phyloP scores from a whole-genome alignment of 371 early-diverging fungal genomes.

The Nematocida displodere region DNA sequence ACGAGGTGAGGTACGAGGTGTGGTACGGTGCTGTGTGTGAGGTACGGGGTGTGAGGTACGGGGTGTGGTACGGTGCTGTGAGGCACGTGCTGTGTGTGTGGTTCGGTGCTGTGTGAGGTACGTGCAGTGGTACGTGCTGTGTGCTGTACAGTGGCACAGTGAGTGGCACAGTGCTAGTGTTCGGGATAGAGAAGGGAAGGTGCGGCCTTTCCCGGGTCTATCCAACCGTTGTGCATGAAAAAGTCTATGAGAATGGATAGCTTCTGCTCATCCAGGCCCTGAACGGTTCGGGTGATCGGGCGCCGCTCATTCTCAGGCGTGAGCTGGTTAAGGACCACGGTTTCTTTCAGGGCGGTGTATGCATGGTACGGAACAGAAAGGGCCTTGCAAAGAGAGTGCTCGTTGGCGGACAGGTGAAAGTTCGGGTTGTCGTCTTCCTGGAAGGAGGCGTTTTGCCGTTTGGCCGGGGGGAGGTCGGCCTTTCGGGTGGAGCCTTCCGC shows the following conservation, averaged over 20 bases:
- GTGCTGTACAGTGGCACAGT: neutral
- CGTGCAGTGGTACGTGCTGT: neutral
- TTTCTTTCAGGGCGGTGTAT: constrained; percentile 26
- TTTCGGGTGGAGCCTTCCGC: neutral
- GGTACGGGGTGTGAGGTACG: neutral
- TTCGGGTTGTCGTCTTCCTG: neutral
- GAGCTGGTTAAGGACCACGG: constrained; percentile 9
- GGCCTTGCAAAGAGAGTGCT: constrained; percentile 16
- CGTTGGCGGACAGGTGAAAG: neutral
- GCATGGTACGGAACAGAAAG: neutral
- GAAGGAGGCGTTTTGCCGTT: neutral
- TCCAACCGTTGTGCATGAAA: constrained; percentile 40
- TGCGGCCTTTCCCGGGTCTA: too few species aligned
- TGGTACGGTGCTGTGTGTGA: neutral
- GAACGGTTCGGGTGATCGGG: constrained; percentile 21
- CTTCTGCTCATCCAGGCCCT: constrained; percentile 38
- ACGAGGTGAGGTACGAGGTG: neutral
- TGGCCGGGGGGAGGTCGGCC: neutral
- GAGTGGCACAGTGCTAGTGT: neutral
- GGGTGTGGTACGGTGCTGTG: too few species aligned
- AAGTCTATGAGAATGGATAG: constrained; percentile 16
- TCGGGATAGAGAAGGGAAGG: neutral
- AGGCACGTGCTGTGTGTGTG: too few species aligned
- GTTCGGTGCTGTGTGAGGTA: neutral
- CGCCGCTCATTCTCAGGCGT: constrained; percentile 3